Evolutionary conservation across 2,329 filamentous ascomycete genomes (phyloP), one percentile per base, ranked within the genome.

Genomic region (Aspergillus proliferans): DNA sequence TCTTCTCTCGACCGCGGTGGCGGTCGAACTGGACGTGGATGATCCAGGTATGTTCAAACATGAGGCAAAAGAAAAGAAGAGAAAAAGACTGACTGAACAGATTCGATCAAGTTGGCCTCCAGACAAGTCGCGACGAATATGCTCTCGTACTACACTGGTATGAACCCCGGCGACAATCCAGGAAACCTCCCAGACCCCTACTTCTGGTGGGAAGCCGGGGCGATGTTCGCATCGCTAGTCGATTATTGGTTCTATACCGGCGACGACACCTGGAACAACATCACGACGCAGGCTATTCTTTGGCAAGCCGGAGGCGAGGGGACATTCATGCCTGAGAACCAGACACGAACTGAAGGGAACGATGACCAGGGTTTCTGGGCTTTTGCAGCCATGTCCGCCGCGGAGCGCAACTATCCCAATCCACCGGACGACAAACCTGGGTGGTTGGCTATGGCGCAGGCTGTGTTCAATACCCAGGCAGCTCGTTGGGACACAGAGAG

Each of bases 391-490:
- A 77, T 82, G 71, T 71, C 76, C 1, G 79, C 79, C 2, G 78
- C 78, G 9, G 79, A 82, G 46, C 51, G 62, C 1, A 68, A 66
- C 39, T 69, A 69, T 22, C 67, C 67, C 1, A 62, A 66, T 40
- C 66, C 65, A 0, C 77, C 80, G 0, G 55, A 73, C 0, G 79
- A 77, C 49, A 64, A 83, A 47, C 82, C 86, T 0, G 83, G 86
- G 52, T 95, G 87, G 87, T 76, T 93, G n/a, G 82, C 84, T 6
- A 77, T 93, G 47, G 84, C 80, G 0, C 86, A 90, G 66, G 86
- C 85, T 9, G 85, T 88, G 2, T 94, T 92, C 68, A 89, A 92
- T 71, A 83, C 85, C 45, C 88, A 89, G 61, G 82, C 81, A 2
- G 69, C 70, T 18, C 80, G 88, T 19, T 92, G 87, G 85, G 84